Base-by-base conservation (phyloP, 768 basidiomycete genomes). In the Leccinum variicolor region DNA sequence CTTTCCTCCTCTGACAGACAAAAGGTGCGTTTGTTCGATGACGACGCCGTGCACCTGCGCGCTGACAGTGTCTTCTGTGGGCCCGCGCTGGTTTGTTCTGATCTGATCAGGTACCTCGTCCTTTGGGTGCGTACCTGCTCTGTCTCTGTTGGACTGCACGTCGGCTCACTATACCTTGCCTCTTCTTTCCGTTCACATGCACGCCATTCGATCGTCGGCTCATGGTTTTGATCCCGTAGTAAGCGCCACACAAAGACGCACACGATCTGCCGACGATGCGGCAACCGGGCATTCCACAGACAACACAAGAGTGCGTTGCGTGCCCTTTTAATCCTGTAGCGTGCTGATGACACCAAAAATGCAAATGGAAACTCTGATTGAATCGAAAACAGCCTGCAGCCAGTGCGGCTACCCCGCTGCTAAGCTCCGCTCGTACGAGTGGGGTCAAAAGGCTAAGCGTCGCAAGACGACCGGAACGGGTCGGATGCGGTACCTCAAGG, bases 401-500 rank as follows among this genome's bases (percentile, higher is more conserved):
- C 90, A 92, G 73, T 98, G 97, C 75, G 97, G 96, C 57, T 98
- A 94, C 79, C 97, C 97, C 47, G 79, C 93, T 55, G 95, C 97
- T 55, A 98, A 92, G 79, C 77, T 96, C 68, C 87, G 96, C 70
- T 94, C 92, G 69, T 98, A 86, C 77, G 90, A 98, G 78, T 98
- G 97, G 97, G 94, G 94, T 65, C 83, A 87, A 74, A 99, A 99
- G 85, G 97, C 97, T 54, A 98, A 98, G 87, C 89, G 97, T 78
- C 89, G 96, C 86, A 97, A 96, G 88, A 98, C 96, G 50, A 98
- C 97, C 58, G 97, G 97, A 59, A 95, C 96, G 64, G 96, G 96
- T 64, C 84, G 95, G 71, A 97, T 97, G 94, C 79, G 81, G 59
- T 86, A 94, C 84, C 83, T 98, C 76, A 97, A 94, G 83, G 75